phyloP scores from a whole-genome alignment of 176 grass and related monocot genomes.

The Themeda triandra region DNA sequence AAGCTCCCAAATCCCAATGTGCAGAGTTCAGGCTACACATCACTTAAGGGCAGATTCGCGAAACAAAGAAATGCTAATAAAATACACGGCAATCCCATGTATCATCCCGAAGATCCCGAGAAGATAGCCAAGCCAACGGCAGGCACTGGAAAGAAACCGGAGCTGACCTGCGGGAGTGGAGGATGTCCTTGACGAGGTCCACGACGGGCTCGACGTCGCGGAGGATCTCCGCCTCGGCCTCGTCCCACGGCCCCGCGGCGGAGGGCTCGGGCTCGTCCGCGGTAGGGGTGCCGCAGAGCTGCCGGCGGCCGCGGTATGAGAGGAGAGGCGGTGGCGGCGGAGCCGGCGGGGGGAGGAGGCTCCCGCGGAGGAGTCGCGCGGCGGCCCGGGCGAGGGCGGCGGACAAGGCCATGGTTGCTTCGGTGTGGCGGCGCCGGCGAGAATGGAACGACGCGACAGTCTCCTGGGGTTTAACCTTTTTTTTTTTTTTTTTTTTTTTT shows the following conservation, averaged over 20 bases:
- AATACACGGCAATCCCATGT: too few relatives aligned
- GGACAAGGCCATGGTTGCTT: conserved; percentile 32
- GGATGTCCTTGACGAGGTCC: conserved; percentile 21
- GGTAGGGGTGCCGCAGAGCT: conserved; percentile 1
- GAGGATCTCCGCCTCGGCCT: conserved; percentile 35
- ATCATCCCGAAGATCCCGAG: not conserved
- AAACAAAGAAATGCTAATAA: not conserved
- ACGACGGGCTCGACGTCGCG: conserved; percentile 19
- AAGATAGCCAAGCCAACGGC: not conserved
- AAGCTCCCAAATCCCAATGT: not conserved
- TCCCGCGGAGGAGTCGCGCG: conserved; percentile 31
- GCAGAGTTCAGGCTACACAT: not conserved
- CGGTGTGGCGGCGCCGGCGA: not conserved
- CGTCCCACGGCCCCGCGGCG: not conserved
- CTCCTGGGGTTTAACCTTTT: too few relatives aligned
- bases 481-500: too few relatives aligned
- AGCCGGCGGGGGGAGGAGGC: not conserved
- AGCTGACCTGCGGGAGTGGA: conserved; percentile 26
- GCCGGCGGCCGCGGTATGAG: not conserved
- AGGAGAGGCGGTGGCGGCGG: not conserved
- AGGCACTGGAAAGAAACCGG: not conserved
- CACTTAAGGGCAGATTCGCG: not conserved
- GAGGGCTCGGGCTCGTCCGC: not conserved
- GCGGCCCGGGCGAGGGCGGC: conserved; percentile 25
- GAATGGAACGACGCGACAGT: not conserved